Percentiles rank a stretch among this genome's conserved stretches.
Conservation (phyloP, 345 rosid genomes). For the Arabis hirsuta region DNA sequence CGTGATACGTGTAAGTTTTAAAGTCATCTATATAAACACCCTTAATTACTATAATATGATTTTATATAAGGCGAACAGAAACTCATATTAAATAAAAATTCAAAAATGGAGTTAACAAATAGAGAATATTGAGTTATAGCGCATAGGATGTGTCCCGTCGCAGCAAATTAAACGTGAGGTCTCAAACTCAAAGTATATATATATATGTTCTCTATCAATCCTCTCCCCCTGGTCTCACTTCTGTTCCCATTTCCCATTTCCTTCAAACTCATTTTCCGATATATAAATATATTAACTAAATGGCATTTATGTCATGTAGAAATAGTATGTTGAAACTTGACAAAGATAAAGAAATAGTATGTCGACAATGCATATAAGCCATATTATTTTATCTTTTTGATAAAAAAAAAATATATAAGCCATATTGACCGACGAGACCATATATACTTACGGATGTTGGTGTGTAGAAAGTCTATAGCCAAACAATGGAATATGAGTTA, state of each 20-base stretch:
- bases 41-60: background rate
- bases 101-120: background rate
- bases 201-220: background rate
- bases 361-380: too few species aligned
- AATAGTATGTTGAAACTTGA: background rate
- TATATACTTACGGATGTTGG: background rate
- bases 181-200: conserved; percentile 10
- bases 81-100: background rate
- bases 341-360: too few species aligned
- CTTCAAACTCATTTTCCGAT: conserved; percentile 4
- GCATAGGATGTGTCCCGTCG: conserved; percentile 37
- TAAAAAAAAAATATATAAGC: too few species aligned
- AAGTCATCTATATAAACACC: conserved; percentile 10
- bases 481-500: too few species aligned
- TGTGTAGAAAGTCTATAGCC: background rate
- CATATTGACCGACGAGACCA: background rate
- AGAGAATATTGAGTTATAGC: conserved; percentile 19
- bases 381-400: too few species aligned
- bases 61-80: background rate
- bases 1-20: conserved; percentile 29
- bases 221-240: conserved; percentile 19
- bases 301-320: background rate
- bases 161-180: conserved; percentile 14
- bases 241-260: conserved; percentile 31
- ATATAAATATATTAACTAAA: background rate